phyloP scores from a whole-genome alignment of 2,329 filamentous ascomycete genomes.

The Paracoccidioides lutzii region DNA sequence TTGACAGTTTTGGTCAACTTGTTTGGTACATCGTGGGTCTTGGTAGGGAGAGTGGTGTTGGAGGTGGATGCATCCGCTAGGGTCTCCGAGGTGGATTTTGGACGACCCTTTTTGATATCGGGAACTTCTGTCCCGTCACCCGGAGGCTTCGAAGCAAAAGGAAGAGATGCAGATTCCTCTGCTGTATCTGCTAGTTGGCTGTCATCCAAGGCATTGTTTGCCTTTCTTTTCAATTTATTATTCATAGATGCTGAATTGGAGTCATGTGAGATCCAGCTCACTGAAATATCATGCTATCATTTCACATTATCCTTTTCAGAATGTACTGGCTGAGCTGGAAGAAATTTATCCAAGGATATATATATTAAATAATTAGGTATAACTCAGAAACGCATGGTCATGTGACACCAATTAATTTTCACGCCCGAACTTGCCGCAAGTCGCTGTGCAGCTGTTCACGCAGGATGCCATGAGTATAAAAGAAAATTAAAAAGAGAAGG shows the following conservation, averaged over 20 bases:
- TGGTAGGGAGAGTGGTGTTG: neutral
- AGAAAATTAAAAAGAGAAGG: neutral
- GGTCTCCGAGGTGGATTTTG: neutral
- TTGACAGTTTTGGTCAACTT: neutral
- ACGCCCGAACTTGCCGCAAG: too few relatives aligned
- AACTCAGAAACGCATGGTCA: neutral
- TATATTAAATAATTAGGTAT: too few relatives aligned
- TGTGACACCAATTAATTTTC: neutral
- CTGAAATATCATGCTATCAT: neutral
- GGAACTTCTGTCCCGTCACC: neutral
- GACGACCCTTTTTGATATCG: neutral
- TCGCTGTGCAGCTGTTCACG: too few relatives aligned
- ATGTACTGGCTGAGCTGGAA: neutral
- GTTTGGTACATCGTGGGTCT: constrained; percentile 2
- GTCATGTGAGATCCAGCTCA: neutral
- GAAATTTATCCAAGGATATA: neutral
- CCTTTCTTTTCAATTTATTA: constrained; percentile 9
- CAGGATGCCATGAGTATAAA: neutral
- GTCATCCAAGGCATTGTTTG: constrained; percentile 1
- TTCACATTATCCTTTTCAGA: neutral
- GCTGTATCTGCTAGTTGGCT: neutral
- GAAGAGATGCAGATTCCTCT: neutral
- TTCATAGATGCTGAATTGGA: neutral
- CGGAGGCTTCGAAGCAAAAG: neutral
- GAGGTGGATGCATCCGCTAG: neutral